Evolutionary conservation across 2,329 filamentous ascomycete genomes (phyloP).

Genomic region (Fusarium sp.): DNA sequence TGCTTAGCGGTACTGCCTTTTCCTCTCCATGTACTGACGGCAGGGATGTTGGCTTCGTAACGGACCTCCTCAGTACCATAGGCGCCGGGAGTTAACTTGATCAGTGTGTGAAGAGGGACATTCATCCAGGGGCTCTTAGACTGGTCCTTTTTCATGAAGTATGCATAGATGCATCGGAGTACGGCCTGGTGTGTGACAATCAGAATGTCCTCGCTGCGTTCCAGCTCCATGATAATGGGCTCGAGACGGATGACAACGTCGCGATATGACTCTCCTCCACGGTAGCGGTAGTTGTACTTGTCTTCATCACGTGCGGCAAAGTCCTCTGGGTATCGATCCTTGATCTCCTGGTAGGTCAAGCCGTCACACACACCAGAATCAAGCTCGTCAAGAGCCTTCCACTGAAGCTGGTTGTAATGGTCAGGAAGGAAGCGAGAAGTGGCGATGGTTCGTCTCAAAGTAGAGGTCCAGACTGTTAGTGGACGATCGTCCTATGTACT

Average conservation of each 20-base stretch:
- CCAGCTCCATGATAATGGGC: constrained; percentile 99
- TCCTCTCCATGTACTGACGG: constrained; percentile 94
- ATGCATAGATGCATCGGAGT: constrained; percentile 95
- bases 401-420: constrained; percentile 93
- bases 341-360: constrained; percentile 95
- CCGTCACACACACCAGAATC: constrained; percentile 97
- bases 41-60: constrained; percentile 90
- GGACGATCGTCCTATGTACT: constrained; percentile 68
- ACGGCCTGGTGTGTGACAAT: constrained; percentile 99
- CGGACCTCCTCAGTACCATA: constrained; percentile 93
- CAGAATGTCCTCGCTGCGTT: constrained; percentile 94
- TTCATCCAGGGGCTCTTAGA: constrained; percentile 98
- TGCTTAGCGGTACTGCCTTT: constrained; percentile 95
- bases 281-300: constrained; percentile 99
- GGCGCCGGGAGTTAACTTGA: constrained; percentile 93
- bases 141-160: constrained; percentile 98
- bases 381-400: constrained; percentile 98
- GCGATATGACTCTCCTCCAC: constrained; percentile 93
- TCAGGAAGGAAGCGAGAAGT: constrained; percentile 84
- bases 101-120: constrained; percentile 93
- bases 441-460: constrained; percentile 84
- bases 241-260: constrained; percentile 98
- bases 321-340: constrained; percentile 90
- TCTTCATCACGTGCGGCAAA: constrained; percentile 96
- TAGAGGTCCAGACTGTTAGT: constrained; percentile 72